phyloP scores from a whole-genome alignment of 257 asterid genomes.

The Dorcoceras hygrometricum region DNA sequence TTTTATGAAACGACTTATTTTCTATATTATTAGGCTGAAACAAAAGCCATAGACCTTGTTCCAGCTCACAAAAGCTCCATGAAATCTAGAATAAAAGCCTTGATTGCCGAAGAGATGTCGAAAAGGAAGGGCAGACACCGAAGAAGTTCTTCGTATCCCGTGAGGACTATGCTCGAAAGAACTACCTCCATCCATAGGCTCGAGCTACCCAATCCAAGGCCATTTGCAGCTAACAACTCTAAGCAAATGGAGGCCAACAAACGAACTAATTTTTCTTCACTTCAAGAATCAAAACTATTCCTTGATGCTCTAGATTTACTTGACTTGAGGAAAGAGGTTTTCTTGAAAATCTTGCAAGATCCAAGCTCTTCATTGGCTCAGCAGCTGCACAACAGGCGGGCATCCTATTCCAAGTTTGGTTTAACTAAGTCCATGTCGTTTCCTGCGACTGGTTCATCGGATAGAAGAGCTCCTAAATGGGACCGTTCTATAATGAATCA shows the following conservation, averaged over 20 bases:
- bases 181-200: slow-evolving; percentile 23
- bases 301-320: slow-evolving; percentile 74
- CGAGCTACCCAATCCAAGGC: slow-evolving; percentile 18
- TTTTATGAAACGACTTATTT: background rate
- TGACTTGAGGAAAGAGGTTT: slow-evolving; percentile 67
- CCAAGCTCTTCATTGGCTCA: slow-evolving; percentile 52
- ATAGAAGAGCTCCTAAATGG: slow-evolving; percentile 1
- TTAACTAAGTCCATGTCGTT: slow-evolving; percentile 61
- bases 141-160: slow-evolving; percentile 64
- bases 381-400: slow-evolving; percentile 45
- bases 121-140: slow-evolving; percentile 47
- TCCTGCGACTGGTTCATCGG: slow-evolving; percentile 35
- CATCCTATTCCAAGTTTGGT: slow-evolving; percentile 33
- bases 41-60: slow-evolving; percentile 25
- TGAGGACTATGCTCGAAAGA: slow-evolving; percentile 21
- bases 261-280: slow-evolving; percentile 41
- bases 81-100: slow-evolving; percentile 61
- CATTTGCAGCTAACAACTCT: slow-evolving; percentile 32
- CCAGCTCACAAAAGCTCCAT: slow-evolving; percentile 54
- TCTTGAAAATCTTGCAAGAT: slow-evolving; percentile 63
- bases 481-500: slow-evolving; percentile 10
- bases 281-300: slow-evolving; percentile 66
- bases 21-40: slow-evolving; percentile 33
- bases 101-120: slow-evolving; percentile 52
- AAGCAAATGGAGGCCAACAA: slow-evolving; percentile 44